These are phyloP conservation scores for Floccularia luteovirens DNA, from an alignment of 768 basidiomycete species.

Conservation along the genomic window DNA sequence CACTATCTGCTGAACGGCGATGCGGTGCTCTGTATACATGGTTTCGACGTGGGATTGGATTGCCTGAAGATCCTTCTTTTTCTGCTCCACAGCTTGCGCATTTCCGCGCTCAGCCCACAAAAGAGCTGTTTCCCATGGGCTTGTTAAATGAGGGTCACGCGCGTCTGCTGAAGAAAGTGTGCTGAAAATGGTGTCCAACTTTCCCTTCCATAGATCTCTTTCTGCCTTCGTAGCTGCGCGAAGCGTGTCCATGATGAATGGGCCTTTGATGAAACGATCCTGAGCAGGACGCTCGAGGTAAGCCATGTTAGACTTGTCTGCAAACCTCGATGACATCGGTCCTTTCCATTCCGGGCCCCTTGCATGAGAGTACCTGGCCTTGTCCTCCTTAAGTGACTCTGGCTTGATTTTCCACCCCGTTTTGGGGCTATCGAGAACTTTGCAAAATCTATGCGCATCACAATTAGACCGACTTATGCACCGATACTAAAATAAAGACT, in stretches of 20 bases:
- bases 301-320: slow-evolving; percentile 4
- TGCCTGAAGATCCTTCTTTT: slow-evolving; percentile 23
- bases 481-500: not conserved
- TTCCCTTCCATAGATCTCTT: slow-evolving; percentile 8
- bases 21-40: slow-evolving; percentile 16
- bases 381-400: slow-evolving; percentile 17
- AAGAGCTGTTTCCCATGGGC: slow-evolving; percentile 29
- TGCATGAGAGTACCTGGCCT: slow-evolving; percentile 6
- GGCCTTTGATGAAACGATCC: slow-evolving; percentile 8
- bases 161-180: slow-evolving; percentile 2
- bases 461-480: not conserved
- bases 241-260: slow-evolving; percentile 23
- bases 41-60: slow-evolving; percentile 33
- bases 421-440: slow-evolving; percentile 42
- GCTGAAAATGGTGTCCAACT: slow-evolving; percentile 14
- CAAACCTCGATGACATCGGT: slow-evolving; percentile 4
- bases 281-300: slow-evolving; percentile 9
- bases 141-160: slow-evolving; percentile 14
- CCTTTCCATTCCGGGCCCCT: slow-evolving; percentile 15
- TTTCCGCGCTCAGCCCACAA: slow-evolving; percentile 13
- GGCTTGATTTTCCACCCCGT: slow-evolving; percentile 32
- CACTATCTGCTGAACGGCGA: too few relatives aligned
- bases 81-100: slow-evolving; percentile 8
- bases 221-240: slow-evolving; percentile 6
- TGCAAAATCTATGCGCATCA: slow-evolving; percentile 19